These are phyloP conservation scores for Enteropsectra breve DNA, from an alignment of 371 early-diverging fungal genomes.

Conservation along the genomic window DNA sequence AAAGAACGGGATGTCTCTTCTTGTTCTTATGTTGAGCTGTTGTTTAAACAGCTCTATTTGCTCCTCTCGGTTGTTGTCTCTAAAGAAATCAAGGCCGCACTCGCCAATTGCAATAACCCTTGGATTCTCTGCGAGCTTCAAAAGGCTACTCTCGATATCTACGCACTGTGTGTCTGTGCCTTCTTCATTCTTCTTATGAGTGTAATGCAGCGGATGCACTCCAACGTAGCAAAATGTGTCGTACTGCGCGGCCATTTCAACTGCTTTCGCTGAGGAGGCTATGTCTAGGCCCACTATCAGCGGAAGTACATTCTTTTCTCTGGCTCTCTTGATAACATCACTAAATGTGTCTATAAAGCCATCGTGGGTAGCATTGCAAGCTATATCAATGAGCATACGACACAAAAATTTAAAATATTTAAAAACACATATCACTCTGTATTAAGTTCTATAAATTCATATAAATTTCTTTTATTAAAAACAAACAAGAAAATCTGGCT, in stretches of 20 bases:
- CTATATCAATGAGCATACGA: constrained; percentile 56
- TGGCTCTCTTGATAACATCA: constrained; percentile 31
- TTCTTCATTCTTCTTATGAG: not conserved
- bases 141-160: too few relatives aligned
- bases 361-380: constrained; percentile 47
- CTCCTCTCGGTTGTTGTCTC: constrained; percentile 55
- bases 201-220: constrained; percentile 52
- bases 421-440: too few relatives aligned
- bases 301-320: constrained; percentile 32
- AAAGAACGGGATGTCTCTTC: constrained; percentile 53
- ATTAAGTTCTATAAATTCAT: not conserved
- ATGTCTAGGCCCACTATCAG: constrained; percentile 51
- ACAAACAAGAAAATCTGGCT: not conserved
- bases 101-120: constrained; percentile 63
- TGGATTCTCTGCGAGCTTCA: not conserved
- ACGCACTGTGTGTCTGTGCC: not conserved
- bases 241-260: constrained; percentile 39
- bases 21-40: constrained; percentile 55
- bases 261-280: constrained; percentile 18
- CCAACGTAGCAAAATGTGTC: constrained; percentile 50
- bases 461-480: constrained; percentile 11
- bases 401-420: too few relatives aligned
- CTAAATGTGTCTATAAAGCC: constrained; percentile 30
- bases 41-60: constrained; percentile 60
- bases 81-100: constrained; percentile 63